phyloP scores from a whole-genome alignment of 2,329 filamentous ascomycete species.

The Moelleriella libera region DNA sequence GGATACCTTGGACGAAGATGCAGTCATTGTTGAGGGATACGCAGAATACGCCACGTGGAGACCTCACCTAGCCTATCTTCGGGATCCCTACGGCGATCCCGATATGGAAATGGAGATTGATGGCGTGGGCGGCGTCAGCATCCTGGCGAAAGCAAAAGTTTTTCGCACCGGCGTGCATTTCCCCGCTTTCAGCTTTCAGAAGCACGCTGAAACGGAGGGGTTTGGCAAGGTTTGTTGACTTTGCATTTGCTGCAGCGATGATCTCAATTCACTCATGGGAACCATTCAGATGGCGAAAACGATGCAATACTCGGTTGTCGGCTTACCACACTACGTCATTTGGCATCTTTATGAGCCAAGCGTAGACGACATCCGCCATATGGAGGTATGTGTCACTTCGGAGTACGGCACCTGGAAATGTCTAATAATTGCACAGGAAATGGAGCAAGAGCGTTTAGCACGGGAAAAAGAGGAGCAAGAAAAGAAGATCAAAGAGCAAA shows the following conservation, averaged over 20 bases:
- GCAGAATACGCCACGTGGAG: slow-evolving; percentile 98
- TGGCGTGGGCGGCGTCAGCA: slow-evolving; percentile 93
- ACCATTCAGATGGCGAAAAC: slow-evolving; percentile 77
- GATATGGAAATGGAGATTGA: slow-evolving; percentile 99
- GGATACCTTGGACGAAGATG: slow-evolving; percentile 91
- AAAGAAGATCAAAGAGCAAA: slow-evolving; percentile 61
- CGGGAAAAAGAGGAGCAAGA: slow-evolving; percentile 56
- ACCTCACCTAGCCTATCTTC: slow-evolving; percentile 88
- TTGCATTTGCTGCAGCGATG: neutral
- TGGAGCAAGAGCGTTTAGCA: slow-evolving; percentile 74
- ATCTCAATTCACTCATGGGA: neutral
- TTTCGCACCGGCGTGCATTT: slow-evolving; percentile 95
- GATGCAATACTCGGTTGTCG: slow-evolving; percentile 92
- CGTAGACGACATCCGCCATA: slow-evolving; percentile 90
- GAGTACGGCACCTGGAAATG: neutral
- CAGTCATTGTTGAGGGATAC: slow-evolving; percentile 96
- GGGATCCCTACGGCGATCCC: slow-evolving; percentile 91
- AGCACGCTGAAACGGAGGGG: slow-evolving; percentile 94
- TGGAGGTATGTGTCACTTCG: slow-evolving; percentile 49
- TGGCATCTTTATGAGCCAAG: slow-evolving; percentile 99
- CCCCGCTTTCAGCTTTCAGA: slow-evolving; percentile 95
- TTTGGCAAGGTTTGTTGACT: slow-evolving; percentile 75
- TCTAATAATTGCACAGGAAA: slow-evolving; percentile 44
- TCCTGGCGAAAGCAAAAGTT: slow-evolving; percentile 87
- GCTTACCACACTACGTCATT: slow-evolving; percentile 92